phyloP scores from a whole-genome alignment of 2,329 filamentous ascomycete genomes.

The Gaeumannomyces sp. region DNA sequence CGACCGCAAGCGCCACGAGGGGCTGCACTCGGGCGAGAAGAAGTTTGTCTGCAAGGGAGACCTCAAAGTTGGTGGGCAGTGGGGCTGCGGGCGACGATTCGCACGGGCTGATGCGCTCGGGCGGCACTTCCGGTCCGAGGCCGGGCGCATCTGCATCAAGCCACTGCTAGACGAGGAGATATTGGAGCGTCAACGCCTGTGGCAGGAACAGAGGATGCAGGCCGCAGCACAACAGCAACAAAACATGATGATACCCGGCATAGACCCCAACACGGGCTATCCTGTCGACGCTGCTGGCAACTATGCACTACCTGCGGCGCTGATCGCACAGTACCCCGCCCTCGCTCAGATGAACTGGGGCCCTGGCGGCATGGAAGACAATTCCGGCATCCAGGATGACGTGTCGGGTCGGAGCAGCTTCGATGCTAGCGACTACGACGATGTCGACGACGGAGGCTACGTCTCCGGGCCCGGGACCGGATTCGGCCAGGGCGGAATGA shows the following conservation, averaged over 20 bases:
- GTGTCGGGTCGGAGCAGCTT: conserved; percentile 76
- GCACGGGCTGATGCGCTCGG: conserved; percentile 92
- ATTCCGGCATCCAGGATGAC: conserved; percentile 69
- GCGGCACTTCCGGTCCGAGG: conserved; percentile 91
- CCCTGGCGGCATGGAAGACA: conserved; percentile 56
- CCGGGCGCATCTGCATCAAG: conserved; percentile 92
- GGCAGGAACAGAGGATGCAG: conserved; percentile 67
- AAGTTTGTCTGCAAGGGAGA: conserved; percentile 96
- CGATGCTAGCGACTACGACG: conserved; percentile 72
- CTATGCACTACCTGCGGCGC: conserved; percentile 74
- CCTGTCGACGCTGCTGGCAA: conserved; percentile 49
- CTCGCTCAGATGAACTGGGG: conserved; percentile 84
- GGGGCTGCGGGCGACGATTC: conserved; percentile 91
- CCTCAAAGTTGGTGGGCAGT: conserved; percentile 73
- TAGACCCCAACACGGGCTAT: conserved; percentile 55
- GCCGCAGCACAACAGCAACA: conserved; percentile 30
- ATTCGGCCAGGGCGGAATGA: conserved; percentile 50
- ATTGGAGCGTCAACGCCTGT: conserved; percentile 67
- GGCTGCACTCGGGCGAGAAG: conserved; percentile 93
- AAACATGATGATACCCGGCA: conserved; percentile 46
- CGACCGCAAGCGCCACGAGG: conserved; percentile 94
- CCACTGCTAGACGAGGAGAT: conserved; percentile 95
- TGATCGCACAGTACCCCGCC: conserved; percentile 88
- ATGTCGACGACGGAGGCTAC: conserved; percentile 65
- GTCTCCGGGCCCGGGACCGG: conserved; percentile 57